phyloP scores from a whole-genome alignment of 306 rosid species.

The Echinosophora koreensis region DNA sequence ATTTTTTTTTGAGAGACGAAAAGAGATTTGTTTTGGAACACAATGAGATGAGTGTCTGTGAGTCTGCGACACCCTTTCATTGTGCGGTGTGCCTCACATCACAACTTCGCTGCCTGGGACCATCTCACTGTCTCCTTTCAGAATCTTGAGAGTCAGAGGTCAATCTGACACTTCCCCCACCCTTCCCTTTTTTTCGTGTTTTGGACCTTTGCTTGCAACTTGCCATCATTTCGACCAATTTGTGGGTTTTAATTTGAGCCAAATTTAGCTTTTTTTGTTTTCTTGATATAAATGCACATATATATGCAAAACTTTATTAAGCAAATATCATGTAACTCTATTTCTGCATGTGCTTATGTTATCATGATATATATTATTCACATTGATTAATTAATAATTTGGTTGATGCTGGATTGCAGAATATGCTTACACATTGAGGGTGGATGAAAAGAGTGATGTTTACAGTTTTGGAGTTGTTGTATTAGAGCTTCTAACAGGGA shows the following conservation, averaged over 20 bases:
- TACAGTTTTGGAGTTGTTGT: constrained; percentile 83
- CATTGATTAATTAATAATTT: not conserved
- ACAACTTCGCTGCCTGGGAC: not conserved
- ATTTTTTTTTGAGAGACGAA: constrained; percentile 22
- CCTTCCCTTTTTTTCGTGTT: not conserved
- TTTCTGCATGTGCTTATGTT: not conserved
- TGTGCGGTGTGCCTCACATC: constrained; percentile 18
- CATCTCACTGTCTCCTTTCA: not conserved
- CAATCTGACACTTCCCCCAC: constrained; percentile 27
- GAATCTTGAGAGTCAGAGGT: too few relatives aligned
- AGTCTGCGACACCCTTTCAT: constrained; percentile 24
- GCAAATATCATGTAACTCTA: too few relatives aligned
- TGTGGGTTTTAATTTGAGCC: not conserved
- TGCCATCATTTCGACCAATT: constrained; percentile 24
- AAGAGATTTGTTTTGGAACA: constrained; percentile 23
- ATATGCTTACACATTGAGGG: constrained; percentile 84
- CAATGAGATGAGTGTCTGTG: constrained; percentile 31
- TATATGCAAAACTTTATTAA: not conserved
- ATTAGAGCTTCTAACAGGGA: constrained; percentile 76
- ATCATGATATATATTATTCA: not conserved
- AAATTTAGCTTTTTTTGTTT: not conserved
- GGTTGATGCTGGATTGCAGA: constrained; percentile 53
- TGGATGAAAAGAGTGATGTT: constrained; percentile 88
- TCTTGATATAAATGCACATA: not conserved
- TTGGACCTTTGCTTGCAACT: constrained; percentile 29